Conservation (phyloP, 495 filamentous ascomycete genomes). For the Penicillium roqueforti region DNA sequence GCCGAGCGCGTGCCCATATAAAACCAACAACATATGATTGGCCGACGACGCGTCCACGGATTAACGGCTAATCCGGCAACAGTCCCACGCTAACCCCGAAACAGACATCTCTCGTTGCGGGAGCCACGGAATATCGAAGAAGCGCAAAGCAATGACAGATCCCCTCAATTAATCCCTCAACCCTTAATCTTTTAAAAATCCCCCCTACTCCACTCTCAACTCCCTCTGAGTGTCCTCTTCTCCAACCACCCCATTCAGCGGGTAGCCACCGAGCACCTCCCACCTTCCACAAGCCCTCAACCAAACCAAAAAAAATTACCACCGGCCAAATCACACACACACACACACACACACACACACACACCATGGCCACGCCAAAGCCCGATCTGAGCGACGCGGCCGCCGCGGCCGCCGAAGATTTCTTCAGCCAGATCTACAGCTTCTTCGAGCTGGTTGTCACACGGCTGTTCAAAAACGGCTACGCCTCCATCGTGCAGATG, state of each 20-base stretch:
- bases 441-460: conserved; percentile 21
- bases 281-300: not conserved
- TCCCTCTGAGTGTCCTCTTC: not conserved
- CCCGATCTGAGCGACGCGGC: conserved; percentile 24
- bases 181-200: not conserved
- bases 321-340: no score
- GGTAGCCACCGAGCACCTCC: not conserved
- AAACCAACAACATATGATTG: conserved; percentile 22
- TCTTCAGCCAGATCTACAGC: conserved; percentile 33
- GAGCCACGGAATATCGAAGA: conserved; percentile 13
- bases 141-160: conserved; percentile 10
- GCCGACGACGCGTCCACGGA: conserved; percentile 20
- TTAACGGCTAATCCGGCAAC: conserved; percentile 13
- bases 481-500: conserved; percentile 51
- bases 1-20: conserved; percentile 14
- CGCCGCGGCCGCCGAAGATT: conserved; percentile 32
- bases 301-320: conserved; percentile 7
- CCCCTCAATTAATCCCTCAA: conserved; percentile 7
- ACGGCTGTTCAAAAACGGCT: conserved; percentile 52
- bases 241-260: not conserved
- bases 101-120: not conserved
- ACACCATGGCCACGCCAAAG: conserved; percentile 22
- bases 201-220: not conserved
- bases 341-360: conserved; percentile 7
- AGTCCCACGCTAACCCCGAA: not conserved